phyloP scores from a whole-genome alignment of 805 yeast species.

The Candida khao-thaluensis region DNA sequence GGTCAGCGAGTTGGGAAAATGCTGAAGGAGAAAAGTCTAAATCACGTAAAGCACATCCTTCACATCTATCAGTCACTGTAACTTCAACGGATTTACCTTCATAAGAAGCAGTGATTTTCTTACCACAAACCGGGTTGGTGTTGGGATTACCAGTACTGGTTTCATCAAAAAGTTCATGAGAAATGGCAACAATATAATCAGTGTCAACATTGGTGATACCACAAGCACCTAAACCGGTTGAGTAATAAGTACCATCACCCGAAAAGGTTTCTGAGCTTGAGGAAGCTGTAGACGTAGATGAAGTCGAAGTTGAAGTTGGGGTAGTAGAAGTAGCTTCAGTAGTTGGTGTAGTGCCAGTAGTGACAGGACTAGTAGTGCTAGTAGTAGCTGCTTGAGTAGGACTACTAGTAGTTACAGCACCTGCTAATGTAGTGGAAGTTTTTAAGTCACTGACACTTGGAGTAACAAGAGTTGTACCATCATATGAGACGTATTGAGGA shows the following conservation, averaged over 20 bases:
- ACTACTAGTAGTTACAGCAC: too few relatives aligned
- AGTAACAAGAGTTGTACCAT: conserved; percentile 8
- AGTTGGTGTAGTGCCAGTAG: conserved; percentile 3
- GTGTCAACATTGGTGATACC: conserved; percentile 44
- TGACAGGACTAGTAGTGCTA: conserved; percentile 1
- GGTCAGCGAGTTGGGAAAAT: conserved; percentile 50
- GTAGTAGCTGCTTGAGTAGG: neutral
- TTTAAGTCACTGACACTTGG: conserved; percentile 3
- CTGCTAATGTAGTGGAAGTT: conserved; percentile 13
- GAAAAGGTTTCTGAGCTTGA: conserved; percentile 15
- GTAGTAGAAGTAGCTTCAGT: conserved; percentile 2
- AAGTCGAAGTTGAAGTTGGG: conserved; percentile 12
- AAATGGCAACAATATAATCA: conserved; percentile 56
- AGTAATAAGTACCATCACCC: conserved; percentile 48
- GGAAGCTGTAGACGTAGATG: neutral
- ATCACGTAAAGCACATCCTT: conserved; percentile 49
- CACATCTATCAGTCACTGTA: conserved; percentile 57
- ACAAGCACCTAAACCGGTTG: conserved; percentile 53
- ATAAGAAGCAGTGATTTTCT: conserved; percentile 45
- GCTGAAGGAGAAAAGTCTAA: conserved; percentile 65
- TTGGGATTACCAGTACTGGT: conserved; percentile 38
- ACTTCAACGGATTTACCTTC: conserved; percentile 54
- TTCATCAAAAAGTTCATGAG: conserved; percentile 39
- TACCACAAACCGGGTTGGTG: conserved; percentile 53
- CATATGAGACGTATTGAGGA: conserved; percentile 3